Base-by-base conservation (phyloP, 331 rosid genomes). In the Malus hybrid region DNA sequence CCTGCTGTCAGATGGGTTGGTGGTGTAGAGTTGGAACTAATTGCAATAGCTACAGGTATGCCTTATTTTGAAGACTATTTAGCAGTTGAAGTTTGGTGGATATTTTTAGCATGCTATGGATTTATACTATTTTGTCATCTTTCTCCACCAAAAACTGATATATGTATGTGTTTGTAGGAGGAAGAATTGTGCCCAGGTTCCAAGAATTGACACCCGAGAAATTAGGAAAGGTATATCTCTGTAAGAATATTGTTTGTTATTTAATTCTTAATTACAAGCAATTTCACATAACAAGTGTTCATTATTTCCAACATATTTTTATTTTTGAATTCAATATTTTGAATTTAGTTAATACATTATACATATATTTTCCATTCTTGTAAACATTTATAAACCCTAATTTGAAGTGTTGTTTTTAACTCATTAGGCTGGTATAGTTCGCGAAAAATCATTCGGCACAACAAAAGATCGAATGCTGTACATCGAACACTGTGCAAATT, bases 1-100 rank as follows among this genome's bases (percentile, higher is more conserved):
- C 99, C 97, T 14, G 97, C 99, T 75, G 99, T 92, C 67, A 89
- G 99, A 89, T 95, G 99, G 97, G 99, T 95, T 65, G 99, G 99
- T 82, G 99, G 99, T 85, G 99, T 95, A 69, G 99, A 92, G 91
- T 82, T 95, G 83, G 99, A 95, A 81, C 81, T 95, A 84, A 95
- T 95, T 78, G 97, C 99, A 27, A 95, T 95, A 77, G 99, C 99
- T 54, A 95, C 99, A 46, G 97, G 99, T 90, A 36, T 79, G 79
- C 56, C 80, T 82, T 69, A 11, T 20, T 22, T 59, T 65, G 66
- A 77, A 75, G 63, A 71, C 39, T 19, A 13, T 69, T 31, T 39
- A 42, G 44, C 52, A 67, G 46, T 22, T 22, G 46, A 70, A 60
- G 22, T 77, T 42, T 57, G 64, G 42, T 73, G 29, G 36, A 29